Percentiles rank a stretch among this genome's conserved stretches.
Evolutionary conservation across 176 grass and related monocot genomes (phyloP).

Genomic region (Phoenix dactylifera): DNA sequence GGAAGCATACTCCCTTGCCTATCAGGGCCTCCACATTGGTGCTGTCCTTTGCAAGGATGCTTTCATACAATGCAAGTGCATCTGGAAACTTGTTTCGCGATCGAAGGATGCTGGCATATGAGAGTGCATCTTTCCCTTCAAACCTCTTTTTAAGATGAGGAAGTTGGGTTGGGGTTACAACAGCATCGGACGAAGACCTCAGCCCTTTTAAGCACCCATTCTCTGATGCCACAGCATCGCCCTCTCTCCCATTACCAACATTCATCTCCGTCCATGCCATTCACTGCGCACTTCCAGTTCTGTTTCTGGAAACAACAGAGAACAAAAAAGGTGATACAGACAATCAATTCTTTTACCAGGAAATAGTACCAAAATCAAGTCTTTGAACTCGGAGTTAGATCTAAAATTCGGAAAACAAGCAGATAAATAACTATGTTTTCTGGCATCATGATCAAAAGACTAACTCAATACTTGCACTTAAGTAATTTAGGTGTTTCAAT

Average conservation of each 20-base stretch:
- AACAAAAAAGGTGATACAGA: not conserved
- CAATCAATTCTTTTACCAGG: no score
- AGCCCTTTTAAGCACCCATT: slow-evolving; percentile 3
- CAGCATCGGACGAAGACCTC: not conserved
- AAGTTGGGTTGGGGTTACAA: slow-evolving; percentile 1
- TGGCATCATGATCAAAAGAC: no score
- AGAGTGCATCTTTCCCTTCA: slow-evolving; percentile 34
- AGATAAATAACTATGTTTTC: no score
- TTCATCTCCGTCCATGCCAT: slow-evolving; percentile 15
- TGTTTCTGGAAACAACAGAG: not conserved
- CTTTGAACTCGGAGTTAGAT: no score
- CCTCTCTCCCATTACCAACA: slow-evolving; percentile 5
- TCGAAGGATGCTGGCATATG: slow-evolving; percentile 77
- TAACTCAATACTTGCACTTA: no score
- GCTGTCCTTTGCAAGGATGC: slow-evolving; percentile 47
- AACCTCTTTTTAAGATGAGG: slow-evolving; percentile 12
- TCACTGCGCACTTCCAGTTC: not conserved
- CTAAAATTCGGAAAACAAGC: no score
- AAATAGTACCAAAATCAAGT: no score
- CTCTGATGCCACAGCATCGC: slow-evolving; percentile 2
- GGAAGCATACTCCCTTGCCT: slow-evolving; percentile 86
- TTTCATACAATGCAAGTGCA: slow-evolving; percentile 59
- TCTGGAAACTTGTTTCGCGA: slow-evolving; percentile 82
- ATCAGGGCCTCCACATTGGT: slow-evolving; percentile 81
- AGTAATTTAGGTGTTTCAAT: no score